phyloP scores from a whole-genome alignment of 495 filamentous ascomycete genomes.

The Cetradonia linearis region DNA sequence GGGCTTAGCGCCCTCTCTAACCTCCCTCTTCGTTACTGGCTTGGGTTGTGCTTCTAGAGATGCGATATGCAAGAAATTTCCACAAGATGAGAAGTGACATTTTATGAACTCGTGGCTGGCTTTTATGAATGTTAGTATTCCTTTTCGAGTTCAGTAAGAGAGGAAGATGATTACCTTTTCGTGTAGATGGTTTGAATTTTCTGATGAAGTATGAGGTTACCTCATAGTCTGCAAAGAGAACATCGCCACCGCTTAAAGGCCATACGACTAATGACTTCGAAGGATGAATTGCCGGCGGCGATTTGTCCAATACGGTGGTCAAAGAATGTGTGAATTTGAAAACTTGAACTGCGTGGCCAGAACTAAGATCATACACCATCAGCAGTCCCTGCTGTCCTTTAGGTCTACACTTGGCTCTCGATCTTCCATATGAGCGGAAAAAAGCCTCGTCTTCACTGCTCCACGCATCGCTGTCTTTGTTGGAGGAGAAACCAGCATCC shows the following conservation, averaged over 20 bases:
- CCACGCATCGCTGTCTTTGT: background rate
- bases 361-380: background rate
- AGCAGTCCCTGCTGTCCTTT: conserved; percentile 7
- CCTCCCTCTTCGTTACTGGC: background rate
- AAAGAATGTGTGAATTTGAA: conserved; percentile 7
- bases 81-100: conserved; percentile 11
- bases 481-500: background rate
- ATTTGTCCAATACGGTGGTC: background rate
- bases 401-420: background rate
- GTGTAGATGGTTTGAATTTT: background rate
- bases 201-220: conserved; percentile 15
- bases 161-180: conserved; percentile 3
- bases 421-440: background rate
- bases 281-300: conserved; percentile 15
- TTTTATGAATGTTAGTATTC: background rate
- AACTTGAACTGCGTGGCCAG: background rate
- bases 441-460: background rate
- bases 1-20: background rate
- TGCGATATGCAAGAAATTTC: conserved; percentile 14
- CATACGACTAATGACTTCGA: conserved; percentile 10
- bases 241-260: conserved; percentile 12
- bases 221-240: conserved; percentile 11
- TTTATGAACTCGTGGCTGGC: conserved; percentile 15
- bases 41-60: conserved; percentile 11
- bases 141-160: background rate